phyloP scores from a whole-genome alignment of 1,284 basidiomycete species.

The Irpex rosettiformis region DNA sequence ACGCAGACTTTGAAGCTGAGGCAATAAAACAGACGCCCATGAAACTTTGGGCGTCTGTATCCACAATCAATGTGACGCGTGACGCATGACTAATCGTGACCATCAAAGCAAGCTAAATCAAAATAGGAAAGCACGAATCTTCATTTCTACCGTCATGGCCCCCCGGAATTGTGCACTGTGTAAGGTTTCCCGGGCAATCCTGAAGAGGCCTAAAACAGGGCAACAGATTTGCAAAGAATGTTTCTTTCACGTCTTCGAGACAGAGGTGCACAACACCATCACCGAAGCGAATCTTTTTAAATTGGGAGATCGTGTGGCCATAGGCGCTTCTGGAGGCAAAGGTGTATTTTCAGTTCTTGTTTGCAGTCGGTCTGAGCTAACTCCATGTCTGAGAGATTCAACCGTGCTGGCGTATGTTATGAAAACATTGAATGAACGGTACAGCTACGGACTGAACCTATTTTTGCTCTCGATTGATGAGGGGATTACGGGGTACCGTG shows the following conservation, averaged over 20 bases:
- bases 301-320: slow-evolving; percentile 92
- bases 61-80: slow-evolving; percentile 1
- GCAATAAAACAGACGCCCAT: not conserved
- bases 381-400: slow-evolving; percentile 62
- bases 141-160: slow-evolving; percentile 46
- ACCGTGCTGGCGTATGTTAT: slow-evolving; percentile 97
- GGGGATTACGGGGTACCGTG: slow-evolving; percentile 96
- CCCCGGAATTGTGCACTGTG: slow-evolving; percentile 76
- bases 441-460: slow-evolving; percentile 89
- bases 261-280: slow-evolving; percentile 97
- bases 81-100: not conserved
- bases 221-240: slow-evolving; percentile 95
- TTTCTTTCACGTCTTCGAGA: slow-evolving; percentile 97
- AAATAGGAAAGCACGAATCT: slow-evolving; percentile 1
- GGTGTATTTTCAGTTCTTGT: slow-evolving; percentile 43
- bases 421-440: slow-evolving; percentile 92
- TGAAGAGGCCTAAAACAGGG: slow-evolving; percentile 95
- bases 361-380: not conserved
- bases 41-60: not conserved
- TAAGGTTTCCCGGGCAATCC: slow-evolving; percentile 73
- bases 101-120: not conserved
- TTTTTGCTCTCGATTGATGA: slow-evolving; percentile 98
- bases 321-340: slow-evolving; percentile 98
- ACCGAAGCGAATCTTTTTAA: slow-evolving; percentile 78
- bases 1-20: not conserved